Evolutionary conservation across 768 basidiomycete species (phyloP).

Genomic region (Phaffia tasmanica): DNA sequence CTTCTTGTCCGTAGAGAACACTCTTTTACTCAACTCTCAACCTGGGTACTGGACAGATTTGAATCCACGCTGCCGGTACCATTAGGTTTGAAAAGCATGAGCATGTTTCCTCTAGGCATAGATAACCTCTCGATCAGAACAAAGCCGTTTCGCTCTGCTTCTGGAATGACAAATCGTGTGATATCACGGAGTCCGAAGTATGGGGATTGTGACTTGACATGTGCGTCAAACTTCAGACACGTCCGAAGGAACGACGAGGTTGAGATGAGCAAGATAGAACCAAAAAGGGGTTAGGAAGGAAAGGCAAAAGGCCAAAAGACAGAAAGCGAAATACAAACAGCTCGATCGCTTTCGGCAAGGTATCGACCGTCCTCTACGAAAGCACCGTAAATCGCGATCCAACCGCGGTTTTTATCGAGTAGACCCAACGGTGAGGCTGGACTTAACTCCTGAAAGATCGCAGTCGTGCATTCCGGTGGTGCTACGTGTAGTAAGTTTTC

Average conservation of each 20-base stretch:
- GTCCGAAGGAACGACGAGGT: neutral
- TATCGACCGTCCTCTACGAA: conserved; percentile 13
- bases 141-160: neutral
- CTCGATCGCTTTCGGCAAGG: conserved; percentile 4
- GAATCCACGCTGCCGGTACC: neutral
- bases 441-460: conserved; percentile 11
- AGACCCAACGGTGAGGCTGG: neutral
- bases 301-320: neutral
- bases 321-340: neutral
- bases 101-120: conserved; percentile 4
- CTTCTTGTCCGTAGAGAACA: too few relatives aligned
- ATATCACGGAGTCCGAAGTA: conserved; percentile 16
- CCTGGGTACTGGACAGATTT: neutral
- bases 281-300: neutral
- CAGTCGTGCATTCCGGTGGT: neutral
- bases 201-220: conserved; percentile 2
- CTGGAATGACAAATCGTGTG: conserved; percentile 5
- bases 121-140: neutral
- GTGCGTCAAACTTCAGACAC: conserved; percentile 5
- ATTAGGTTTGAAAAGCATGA: neutral
- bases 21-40: too few relatives aligned
- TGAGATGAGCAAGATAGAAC: neutral
- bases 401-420: neutral
- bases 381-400: conserved; percentile 12
- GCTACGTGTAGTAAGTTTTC: conserved; percentile 20